Percentiles rank a stretch among this genome's conserved stretches.
Evolutionary conservation across 2,329 filamentous ascomycete genomes (phyloP).

Genomic region (Geosmithia putterillii): DNA sequence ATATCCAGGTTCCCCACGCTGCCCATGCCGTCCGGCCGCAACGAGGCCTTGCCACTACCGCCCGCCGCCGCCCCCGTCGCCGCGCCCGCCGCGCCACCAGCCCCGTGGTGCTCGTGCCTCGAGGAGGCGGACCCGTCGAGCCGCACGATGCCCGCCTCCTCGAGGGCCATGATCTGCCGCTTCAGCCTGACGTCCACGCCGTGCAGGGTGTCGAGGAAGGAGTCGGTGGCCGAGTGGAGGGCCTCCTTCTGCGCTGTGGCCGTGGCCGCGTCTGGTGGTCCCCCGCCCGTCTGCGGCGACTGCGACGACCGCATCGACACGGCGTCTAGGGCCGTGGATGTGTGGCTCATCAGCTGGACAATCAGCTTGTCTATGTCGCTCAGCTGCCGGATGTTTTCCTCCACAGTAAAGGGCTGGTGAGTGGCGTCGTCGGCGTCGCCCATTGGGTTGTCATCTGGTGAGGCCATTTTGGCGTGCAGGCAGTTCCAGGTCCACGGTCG

Average conservation of each 20-base stretch:
- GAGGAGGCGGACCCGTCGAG: conserved; percentile 17
- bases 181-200: conserved; percentile 63
- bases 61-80: background rate
- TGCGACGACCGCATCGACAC: conserved; percentile 22
- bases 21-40: conserved; percentile 42
- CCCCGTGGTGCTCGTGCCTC: conserved; percentile 15
- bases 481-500: too few species aligned
- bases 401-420: conserved; percentile 51
- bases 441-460: conserved; percentile 18
- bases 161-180: conserved; percentile 55
- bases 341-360: conserved; percentile 27
- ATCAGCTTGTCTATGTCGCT: conserved; percentile 60
- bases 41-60: conserved; percentile 12
- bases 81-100: conserved; percentile 20
- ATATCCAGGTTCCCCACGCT: conserved; percentile 59
- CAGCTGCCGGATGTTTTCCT: conserved; percentile 71
- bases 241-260: conserved; percentile 34
- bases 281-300: background rate
- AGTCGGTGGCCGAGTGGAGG: conserved; percentile 47
- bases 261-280: background rate
- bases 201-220: conserved; percentile 64
- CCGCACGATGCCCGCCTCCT: conserved; percentile 67
- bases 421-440: conserved; percentile 6
- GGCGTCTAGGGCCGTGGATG: conserved; percentile 30
- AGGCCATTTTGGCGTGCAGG: conserved; percentile 18